These are phyloP conservation scores for Marchantia polymorpha DNA, from an alignment of 225 moss, liverwort and hornwort species.

Conservation along the genomic window DNA sequence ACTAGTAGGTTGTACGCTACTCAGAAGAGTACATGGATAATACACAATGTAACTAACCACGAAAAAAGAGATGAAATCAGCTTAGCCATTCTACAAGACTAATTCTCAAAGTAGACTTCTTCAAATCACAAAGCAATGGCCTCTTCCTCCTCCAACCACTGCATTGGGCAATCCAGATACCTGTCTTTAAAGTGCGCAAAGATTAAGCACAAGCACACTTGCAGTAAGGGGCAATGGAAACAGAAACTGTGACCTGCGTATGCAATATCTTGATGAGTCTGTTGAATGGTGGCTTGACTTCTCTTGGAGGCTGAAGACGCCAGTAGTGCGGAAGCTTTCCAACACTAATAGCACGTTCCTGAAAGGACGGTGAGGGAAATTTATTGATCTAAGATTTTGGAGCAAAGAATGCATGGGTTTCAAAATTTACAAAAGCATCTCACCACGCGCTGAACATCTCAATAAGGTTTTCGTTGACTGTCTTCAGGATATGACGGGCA, in stretches of 20 bases:
- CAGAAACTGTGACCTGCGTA: constrained; percentile 53
- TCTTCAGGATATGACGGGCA: too few relatives aligned
- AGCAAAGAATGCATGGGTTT: not conserved
- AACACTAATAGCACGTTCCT: constrained; percentile 88
- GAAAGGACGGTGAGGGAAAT: not conserved
- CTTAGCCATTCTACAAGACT: too few relatives aligned
- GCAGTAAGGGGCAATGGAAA: not conserved
- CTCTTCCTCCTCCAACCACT: too few relatives aligned
- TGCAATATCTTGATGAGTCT: constrained; percentile 70
- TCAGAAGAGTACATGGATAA: not conserved
- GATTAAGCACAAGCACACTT: too few relatives aligned
- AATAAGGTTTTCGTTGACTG: too few relatives aligned
- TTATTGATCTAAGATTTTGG: not conserved
- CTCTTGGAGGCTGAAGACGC: constrained; percentile 65
- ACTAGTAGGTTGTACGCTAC: not conserved
- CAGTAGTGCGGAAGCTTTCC: constrained; percentile 73
- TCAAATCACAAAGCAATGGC: too few relatives aligned
- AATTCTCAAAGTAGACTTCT: too few relatives aligned
- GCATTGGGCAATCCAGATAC: too few relatives aligned
- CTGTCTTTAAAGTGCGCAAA: too few relatives aligned
- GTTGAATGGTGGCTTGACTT: constrained; percentile 68
- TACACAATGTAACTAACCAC: not conserved
- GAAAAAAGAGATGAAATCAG: not conserved
- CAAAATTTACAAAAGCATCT: not conserved
- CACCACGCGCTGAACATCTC: too few relatives aligned